Base-by-base conservation (phyloP, 2,329 filamentous ascomycete genomes). In the Seiridium unicorne region DNA sequence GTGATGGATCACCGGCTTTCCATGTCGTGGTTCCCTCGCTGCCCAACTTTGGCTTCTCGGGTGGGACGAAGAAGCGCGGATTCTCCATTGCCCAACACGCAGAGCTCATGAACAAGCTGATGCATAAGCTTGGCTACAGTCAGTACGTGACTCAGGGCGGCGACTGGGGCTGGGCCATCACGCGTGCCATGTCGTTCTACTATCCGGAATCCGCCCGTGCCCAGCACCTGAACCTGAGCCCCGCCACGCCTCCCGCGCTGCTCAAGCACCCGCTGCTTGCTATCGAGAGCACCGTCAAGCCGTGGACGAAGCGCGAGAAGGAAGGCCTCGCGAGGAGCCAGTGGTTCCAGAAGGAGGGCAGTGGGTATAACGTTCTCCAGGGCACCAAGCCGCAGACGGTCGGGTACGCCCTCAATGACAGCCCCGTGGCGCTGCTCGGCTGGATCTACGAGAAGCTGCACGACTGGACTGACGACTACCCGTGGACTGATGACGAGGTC, bases 361-460 rank as follows among this genome's bases (percentile, higher is more conserved):
- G 68, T 11, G 85, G 82, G 5, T 91, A 91, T 69, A 77, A 79
- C 57, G 64, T 77, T 3, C 72, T 84, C 53, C 89, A 91, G 66
- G 71, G 74, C 13, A 92, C 89, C 0, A 87, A 87, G 57, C 91
- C 91, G 0, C 86, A 91, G 49, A 93, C 91, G 0, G 67, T 92
- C 0, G 87, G 87, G 0, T 91, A 90, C 68, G 85, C 81, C 0
- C 78, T 93, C 1, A 79, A 84, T 0, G 89, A 93, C 69, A 87
- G 83, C 4, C 91, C 91, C 0, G 82, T 90, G 0, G 89, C 82
- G 0, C 74, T 93, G 4, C 77, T 94, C 0, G 85, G 89, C 0
- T 94, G 91, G 91, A 85, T 94, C 35, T 90, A 90, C 64, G 91
- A 94, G 73, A 94, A 94, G 71, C 75, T 94, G 31, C 83, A 87